phyloP scores from a whole-genome alignment of 768 basidiomycete species.

The Macrolepiota dolichaula region DNA sequence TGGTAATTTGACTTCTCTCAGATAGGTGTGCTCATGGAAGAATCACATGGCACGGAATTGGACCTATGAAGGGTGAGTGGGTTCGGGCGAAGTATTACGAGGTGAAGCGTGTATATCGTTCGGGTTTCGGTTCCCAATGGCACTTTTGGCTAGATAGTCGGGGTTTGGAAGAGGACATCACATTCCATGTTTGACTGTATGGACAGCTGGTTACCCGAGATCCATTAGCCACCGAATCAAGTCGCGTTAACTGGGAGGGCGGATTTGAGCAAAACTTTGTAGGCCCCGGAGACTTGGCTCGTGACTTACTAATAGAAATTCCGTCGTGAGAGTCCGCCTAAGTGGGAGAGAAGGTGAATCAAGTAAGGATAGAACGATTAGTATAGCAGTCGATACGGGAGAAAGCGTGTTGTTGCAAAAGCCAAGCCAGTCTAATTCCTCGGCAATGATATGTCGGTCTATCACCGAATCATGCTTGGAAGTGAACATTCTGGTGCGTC shows the following conservation, averaged over 20 bases:
- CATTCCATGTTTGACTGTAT: not conserved
- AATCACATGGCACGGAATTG: not conserved
- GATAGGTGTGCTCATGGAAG: not conserved
- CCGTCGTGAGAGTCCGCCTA: conserved; percentile 5
- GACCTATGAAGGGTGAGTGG: not conserved
- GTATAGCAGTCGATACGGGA: not conserved
- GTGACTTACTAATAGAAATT: not conserved
- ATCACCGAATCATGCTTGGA: not conserved
- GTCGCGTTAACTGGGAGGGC: not conserved
- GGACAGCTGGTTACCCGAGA: not conserved
- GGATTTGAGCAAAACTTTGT: not conserved
- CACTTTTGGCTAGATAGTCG: not conserved
- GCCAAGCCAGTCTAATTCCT: not conserved
- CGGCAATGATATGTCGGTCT: not conserved
- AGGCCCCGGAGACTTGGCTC: not conserved
- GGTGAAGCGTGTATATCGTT: not conserved
- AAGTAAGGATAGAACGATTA: too few species aligned
- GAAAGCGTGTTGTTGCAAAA: not conserved
- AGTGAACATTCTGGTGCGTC: not conserved
- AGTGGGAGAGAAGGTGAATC: not conserved
- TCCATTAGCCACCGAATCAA: not conserved
- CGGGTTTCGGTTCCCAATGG: not conserved
- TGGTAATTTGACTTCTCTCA: not conserved
- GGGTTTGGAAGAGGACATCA: not conserved
- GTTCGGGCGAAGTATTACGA: not conserved